These are phyloP conservation scores for Phaeoacremonium minimum DNA, from an alignment of 2,329 filamentous ascomycete species.

Conservation along the genomic window DNA sequence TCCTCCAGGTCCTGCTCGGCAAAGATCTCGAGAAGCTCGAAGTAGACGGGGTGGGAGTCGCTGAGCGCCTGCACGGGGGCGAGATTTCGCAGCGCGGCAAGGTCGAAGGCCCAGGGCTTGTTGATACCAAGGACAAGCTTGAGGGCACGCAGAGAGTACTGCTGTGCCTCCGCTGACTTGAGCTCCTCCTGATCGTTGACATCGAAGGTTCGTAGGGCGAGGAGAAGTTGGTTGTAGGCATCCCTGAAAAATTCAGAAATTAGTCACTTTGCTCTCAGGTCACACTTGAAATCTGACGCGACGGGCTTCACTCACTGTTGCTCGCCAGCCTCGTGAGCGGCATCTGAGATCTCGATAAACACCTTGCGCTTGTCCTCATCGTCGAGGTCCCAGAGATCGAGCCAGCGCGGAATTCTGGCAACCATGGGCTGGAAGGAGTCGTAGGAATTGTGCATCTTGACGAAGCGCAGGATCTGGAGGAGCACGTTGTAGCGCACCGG, in stretches of 20 bases:
- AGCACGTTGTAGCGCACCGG: slow-evolving; percentile 87
- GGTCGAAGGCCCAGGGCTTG: slow-evolving; percentile 54
- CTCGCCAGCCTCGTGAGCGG: slow-evolving; percentile 74
- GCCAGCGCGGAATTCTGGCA: slow-evolving; percentile 77
- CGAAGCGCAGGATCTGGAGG: slow-evolving; percentile 79
- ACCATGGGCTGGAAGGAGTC: slow-evolving; percentile 81
- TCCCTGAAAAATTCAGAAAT: slow-evolving; percentile 30
- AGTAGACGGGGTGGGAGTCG: slow-evolving; percentile 79
- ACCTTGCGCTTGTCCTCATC: slow-evolving; percentile 81
- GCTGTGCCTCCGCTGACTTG: slow-evolving; percentile 55
- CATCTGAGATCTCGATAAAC: slow-evolving; percentile 77
- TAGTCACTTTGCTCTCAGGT: background rate
- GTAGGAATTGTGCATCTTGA: slow-evolving; percentile 71
- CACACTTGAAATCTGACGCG: slow-evolving; percentile 1
- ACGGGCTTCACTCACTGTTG: slow-evolving; percentile 63
- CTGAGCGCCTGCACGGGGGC: slow-evolving; percentile 81
- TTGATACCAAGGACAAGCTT: slow-evolving; percentile 49
- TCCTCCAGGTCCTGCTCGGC: slow-evolving; percentile 91
- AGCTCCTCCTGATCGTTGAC: slow-evolving; percentile 49
- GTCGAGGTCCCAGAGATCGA: slow-evolving; percentile 76
- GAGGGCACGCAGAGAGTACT: slow-evolving; percentile 53
- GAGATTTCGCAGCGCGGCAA: slow-evolving; percentile 77
- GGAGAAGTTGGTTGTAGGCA: slow-evolving; percentile 64
- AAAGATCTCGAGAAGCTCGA: slow-evolving; percentile 93
- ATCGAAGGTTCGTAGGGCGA: slow-evolving; percentile 58